Percentiles rank a stretch among this genome's conserved stretches.
phyloP scores from a whole-genome alignment of 805 yeast species.

The Yarrowia divulgata region DNA sequence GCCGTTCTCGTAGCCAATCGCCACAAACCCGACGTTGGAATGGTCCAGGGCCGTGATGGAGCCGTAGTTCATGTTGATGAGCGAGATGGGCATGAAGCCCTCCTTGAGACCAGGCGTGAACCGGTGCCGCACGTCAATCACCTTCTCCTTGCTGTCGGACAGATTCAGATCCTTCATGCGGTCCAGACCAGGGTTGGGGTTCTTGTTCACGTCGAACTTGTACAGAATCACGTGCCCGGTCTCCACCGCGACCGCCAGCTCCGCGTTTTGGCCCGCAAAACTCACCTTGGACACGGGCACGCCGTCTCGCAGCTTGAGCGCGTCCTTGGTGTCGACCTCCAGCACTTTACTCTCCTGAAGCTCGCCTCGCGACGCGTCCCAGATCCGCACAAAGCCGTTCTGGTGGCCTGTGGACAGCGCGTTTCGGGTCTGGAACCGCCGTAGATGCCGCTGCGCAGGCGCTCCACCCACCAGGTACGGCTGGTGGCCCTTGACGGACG shows the following conservation, averaged over 20 bases:
- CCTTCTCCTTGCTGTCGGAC: conserved; percentile 16
- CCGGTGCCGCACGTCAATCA: conserved; percentile 60
- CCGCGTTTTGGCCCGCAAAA: conserved; percentile 78
- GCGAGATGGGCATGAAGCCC: conserved; percentile 67
- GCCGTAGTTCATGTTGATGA: conserved; percentile 57
- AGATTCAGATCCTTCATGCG: conserved; percentile 18
- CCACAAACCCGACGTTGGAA: conserved; percentile 84
- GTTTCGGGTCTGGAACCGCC: conserved; percentile 60
- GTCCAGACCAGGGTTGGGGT: conserved; percentile 42
- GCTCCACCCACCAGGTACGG: conserved; percentile 80
- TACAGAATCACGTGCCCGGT: conserved; percentile 79
- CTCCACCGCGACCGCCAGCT: conserved; percentile 70
- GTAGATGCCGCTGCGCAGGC: conserved; percentile 60
- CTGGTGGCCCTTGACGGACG: conserved; percentile 52
- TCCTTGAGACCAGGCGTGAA: conserved; percentile 59
- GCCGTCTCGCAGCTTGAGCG: conserved; percentile 53
- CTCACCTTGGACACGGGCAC: conserved; percentile 65
- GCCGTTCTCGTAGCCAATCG: conserved; percentile 80
- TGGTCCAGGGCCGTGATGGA: conserved; percentile 67
- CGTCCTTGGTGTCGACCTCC: conserved; percentile 63
- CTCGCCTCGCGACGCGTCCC: conserved; percentile 84
- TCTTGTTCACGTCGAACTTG: conserved; percentile 65
- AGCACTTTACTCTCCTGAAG: conserved; percentile 64
- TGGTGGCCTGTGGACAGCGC: conserved; percentile 81
- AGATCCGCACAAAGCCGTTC: conserved; percentile 78